A percentile compares a stretch with the other conserved stretches of the same genome.
These are phyloP conservation scores for Pseudocercospora fuligena DNA, from an alignment of 2,329 filamentous ascomycete species.

Conservation along the genomic window DNA sequence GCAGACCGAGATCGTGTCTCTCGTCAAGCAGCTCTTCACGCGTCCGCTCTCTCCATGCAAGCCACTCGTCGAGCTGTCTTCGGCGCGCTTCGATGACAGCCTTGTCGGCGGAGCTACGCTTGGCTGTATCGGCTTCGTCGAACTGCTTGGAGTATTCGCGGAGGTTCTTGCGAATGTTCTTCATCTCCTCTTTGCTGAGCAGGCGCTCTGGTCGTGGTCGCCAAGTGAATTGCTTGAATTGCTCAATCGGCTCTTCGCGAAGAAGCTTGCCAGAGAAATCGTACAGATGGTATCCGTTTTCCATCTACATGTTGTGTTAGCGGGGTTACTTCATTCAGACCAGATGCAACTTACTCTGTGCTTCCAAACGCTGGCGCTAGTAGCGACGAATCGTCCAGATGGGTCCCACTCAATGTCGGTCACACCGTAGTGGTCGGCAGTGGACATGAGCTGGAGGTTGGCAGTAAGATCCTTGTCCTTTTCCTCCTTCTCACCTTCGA, in stretches of 20 bases:
- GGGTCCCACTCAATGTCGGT: constrained; percentile 99
- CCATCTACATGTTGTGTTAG: constrained; percentile 69
- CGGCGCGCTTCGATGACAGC: constrained; percentile 90
- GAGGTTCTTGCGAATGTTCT: constrained; percentile 96
- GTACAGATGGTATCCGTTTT: constrained; percentile 98
- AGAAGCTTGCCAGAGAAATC: constrained; percentile 91
- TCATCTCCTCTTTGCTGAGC: constrained; percentile 95
- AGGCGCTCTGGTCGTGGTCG: constrained; percentile 89
- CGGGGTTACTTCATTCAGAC: neutral
- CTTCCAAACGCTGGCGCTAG: constrained; percentile 93
- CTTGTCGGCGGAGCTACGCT: constrained; percentile 90
- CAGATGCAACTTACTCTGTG: constrained; percentile 72
- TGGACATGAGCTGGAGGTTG: constrained; percentile 94
- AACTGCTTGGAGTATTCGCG: constrained; percentile 95
- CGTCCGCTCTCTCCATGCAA: constrained; percentile 76
- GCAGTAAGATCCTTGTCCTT: constrained; percentile 91
- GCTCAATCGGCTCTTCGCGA: constrained; percentile 88
- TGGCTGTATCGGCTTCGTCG: constrained; percentile 92
- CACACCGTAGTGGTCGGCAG: constrained; percentile 92
- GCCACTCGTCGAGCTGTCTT: constrained; percentile 84
- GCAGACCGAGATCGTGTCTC: constrained; percentile 68
- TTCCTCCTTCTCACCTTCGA: constrained; percentile 90
- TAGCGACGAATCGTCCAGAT: constrained; percentile 90
- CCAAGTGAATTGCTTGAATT: constrained; percentile 98
- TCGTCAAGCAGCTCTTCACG: constrained; percentile 75